A percentile compares a stretch with the other conserved stretches of the same genome.
Conservation (phyloP, 2,329 filamentous ascomycete species). For the Phaeosphaeriaceae sp. region DNA sequence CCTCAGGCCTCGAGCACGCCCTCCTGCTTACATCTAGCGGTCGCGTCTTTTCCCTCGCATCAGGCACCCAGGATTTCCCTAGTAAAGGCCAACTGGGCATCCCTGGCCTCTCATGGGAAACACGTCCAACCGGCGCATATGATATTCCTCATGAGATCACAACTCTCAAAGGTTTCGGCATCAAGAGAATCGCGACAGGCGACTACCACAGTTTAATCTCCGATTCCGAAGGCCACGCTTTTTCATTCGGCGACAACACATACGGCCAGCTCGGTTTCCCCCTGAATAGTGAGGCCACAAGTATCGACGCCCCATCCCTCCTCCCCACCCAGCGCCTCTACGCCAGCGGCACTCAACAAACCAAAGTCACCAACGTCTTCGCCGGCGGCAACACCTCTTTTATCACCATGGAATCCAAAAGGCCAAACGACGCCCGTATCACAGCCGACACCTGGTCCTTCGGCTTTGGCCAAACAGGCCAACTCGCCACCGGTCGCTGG, state of each 20-base stretch:
- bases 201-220: conserved; percentile 85
- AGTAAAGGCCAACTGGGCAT: conserved; percentile 86
- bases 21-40: conserved; percentile 84
- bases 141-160: conserved; percentile 83
- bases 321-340: conserved; percentile 78
- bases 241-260: conserved; percentile 89
- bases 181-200: conserved; percentile 78
- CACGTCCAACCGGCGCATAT: conserved; percentile 76
- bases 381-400: conserved; percentile 89
- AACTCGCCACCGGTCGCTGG: conserved; percentile 85
- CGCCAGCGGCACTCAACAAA: conserved; percentile 64
- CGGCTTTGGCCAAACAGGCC: conserved; percentile 83
- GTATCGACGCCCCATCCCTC: conserved; percentile 72
- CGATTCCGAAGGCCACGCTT: conserved; percentile 77
- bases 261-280: conserved; percentile 90
- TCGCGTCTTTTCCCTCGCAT: conserved; percentile 86
- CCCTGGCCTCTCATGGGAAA: conserved; percentile 80
- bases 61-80: conserved; percentile 79
- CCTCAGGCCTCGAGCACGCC: conserved; percentile 82
- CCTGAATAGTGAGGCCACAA: conserved; percentile 65
- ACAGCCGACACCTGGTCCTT: conserved; percentile 85
- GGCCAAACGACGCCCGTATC: conserved; percentile 63
- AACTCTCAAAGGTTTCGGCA: conserved; percentile 72
- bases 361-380: conserved; percentile 76
- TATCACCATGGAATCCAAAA: conserved; percentile 80